These are phyloP conservation scores for Coleophoma crateriformis DNA, from an alignment of 2,329 filamentous ascomycete genomes.

Conservation along the genomic window DNA sequence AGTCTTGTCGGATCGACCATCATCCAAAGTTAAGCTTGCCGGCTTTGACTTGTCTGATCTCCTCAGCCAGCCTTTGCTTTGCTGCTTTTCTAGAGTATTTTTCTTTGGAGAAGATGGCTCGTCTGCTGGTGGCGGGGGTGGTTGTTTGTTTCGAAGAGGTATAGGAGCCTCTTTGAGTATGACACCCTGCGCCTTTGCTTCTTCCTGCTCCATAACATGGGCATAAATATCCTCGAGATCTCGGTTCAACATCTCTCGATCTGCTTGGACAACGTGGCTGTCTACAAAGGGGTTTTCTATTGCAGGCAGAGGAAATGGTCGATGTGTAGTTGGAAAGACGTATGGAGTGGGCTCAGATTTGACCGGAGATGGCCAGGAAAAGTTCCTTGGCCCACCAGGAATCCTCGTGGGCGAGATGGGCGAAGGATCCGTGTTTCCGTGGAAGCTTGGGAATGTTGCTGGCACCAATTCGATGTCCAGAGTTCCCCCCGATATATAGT, in stretches of 20 bases:
- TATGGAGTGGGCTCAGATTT: slow-evolving; percentile 34
- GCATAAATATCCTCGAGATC: slow-evolving; percentile 90
- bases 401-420: slow-evolving; percentile 27
- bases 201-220: slow-evolving; percentile 86
- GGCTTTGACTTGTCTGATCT: slow-evolving; percentile 38
- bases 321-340: slow-evolving; percentile 36
- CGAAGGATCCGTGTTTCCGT: slow-evolving; percentile 8
- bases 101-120: slow-evolving; percentile 17
- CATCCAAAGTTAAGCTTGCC: slow-evolving; percentile 33
- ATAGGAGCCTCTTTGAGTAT: slow-evolving; percentile 37
- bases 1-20: slow-evolving; percentile 34
- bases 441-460: slow-evolving; percentile 38
- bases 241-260: slow-evolving; percentile 69
- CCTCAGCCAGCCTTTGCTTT: slow-evolving; percentile 7
- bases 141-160: slow-evolving; percentile 6
- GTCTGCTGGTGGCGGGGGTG: slow-evolving; percentile 2
- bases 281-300: slow-evolving; percentile 70
- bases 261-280: slow-evolving; percentile 66
- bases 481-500: slow-evolving; percentile 9
- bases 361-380: slow-evolving; percentile 44
- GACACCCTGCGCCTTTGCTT: slow-evolving; percentile 53
- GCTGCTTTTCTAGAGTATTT: slow-evolving; percentile 36
- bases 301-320: slow-evolving; percentile 21
- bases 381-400: slow-evolving; percentile 28
- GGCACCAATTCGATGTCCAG: slow-evolving; percentile 26